Evolutionary conservation across 1,284 basidiomycete genomes (phyloP).

Genomic region (Ceratobasidium sp.): DNA sequence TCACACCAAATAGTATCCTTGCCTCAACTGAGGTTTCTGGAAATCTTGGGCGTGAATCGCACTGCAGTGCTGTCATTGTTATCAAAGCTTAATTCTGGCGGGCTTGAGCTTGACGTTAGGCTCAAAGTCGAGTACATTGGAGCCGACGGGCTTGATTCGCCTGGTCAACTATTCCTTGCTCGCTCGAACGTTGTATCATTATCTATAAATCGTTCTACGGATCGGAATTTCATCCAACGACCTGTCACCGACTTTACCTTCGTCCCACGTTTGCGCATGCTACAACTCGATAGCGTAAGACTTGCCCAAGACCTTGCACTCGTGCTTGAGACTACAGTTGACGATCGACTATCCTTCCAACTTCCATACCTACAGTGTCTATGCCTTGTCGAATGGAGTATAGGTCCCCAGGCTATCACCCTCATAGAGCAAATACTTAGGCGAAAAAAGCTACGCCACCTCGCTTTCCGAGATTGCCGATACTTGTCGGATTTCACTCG

Average conservation of each 20-base stretch:
- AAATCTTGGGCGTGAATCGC: not conserved
- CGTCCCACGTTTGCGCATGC: not conserved
- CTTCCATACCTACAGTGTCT: no score
- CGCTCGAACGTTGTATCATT: not conserved
- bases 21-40: not conserved
- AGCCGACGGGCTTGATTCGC: not conserved
- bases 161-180: not conserved
- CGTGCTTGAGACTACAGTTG: no score
- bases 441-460: no score
- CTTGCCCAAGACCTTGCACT: no score
- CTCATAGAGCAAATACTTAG: no score
- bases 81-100: not conserved
- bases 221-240: not conserved
- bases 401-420: no score
- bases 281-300: not conserved
- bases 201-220: not conserved
- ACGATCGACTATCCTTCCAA: no score
- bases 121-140: not conserved
- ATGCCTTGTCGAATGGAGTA: no score
- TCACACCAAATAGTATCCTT: not conserved
- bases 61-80: not conserved
- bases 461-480: no score
- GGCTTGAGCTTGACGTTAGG: not conserved
- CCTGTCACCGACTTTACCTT: not conserved
- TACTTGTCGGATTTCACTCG: no score